Percentiles rank a stretch among this genome's conserved stretches.
Evolutionary conservation across 2,329 filamentous ascomycete species (phyloP).

Genomic region (Sporothrix luriei): DNA sequence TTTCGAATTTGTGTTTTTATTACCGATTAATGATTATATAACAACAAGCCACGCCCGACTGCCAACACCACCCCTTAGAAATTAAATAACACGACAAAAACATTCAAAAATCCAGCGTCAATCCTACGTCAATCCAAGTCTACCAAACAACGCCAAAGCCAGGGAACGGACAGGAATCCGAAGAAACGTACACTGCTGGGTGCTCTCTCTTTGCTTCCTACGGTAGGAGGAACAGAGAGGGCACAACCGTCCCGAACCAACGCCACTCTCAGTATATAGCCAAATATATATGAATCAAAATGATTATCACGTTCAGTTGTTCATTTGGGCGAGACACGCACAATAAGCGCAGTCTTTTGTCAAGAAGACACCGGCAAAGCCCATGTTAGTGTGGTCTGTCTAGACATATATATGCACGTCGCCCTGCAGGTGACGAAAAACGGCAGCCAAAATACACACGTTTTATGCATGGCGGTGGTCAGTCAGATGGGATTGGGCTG

Average conservation of each 20-base stretch:
- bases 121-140: neutral
- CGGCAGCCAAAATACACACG: neutral
- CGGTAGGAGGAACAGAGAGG: neutral
- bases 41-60: constrained; percentile 20
- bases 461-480: neutral
- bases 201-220: neutral
- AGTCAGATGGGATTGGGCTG: neutral
- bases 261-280: constrained; percentile 31
- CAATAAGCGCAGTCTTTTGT: no score
- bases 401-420: constrained; percentile 1
- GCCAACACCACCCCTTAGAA: constrained; percentile 7
- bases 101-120: neutral
- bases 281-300: constrained; percentile 26
- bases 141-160: neutral
- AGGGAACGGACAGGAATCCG: constrained; percentile 29
- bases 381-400: neutral
- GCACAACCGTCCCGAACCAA: constrained; percentile 25
- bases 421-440: constrained; percentile 5
- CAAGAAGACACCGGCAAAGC: neutral
- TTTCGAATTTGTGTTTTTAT: constrained; percentile 16
- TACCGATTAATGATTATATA: constrained; percentile 26
- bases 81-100: constrained; percentile 6
- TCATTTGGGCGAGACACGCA: no score
- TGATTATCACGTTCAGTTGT: neutral
- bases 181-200: constrained; percentile 26